A percentile compares a stretch with the other conserved stretches of the same genome.
phyloP scores from a whole-genome alignment of 1,284 basidiomycete genomes.

The Peniophora sp. region DNA sequence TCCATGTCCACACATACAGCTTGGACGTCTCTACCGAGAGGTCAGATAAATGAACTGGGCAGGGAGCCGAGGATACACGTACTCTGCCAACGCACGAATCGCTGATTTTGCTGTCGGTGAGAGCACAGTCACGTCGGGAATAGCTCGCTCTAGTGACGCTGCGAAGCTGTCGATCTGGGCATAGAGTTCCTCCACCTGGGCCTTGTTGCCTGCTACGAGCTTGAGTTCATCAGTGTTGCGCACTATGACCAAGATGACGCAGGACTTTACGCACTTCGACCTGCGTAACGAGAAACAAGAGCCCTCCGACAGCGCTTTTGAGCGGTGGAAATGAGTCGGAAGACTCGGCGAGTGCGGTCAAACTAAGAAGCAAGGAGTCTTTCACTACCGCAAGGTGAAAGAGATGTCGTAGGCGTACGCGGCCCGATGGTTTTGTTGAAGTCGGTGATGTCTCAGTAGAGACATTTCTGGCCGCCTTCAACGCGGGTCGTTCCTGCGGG shows the following conservation, averaged over 20 bases:
- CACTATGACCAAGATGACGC: neutral
- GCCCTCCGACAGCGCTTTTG: neutral
- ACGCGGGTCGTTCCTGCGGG: too few species aligned
- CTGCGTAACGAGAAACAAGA: neutral
- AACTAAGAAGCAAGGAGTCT: neutral
- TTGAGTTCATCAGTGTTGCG: neutral
- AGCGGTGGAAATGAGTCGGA: neutral
- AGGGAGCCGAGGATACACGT: neutral
- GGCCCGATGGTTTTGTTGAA: too few species aligned
- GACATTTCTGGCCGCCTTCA: too few species aligned
- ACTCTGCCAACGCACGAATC: neutral
- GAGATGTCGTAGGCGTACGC: too few species aligned
- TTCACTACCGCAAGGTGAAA: too few species aligned
- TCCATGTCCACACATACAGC: too few species aligned
- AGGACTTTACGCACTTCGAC: neutral
- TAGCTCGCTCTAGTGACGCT: neutral
- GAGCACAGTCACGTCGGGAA: neutral
- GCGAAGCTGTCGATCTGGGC: neutral
- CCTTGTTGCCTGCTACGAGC: neutral
- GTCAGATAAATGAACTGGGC: neutral
- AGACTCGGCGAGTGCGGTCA: neutral
- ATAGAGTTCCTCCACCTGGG: neutral
- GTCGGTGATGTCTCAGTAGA: too few species aligned
- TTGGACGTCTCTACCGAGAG: neutral
- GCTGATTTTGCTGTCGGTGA: neutral